These are phyloP conservation scores for Cyberlindnera meyerae DNA, from an alignment of 805 yeast species.

Conservation along the genomic window DNA sequence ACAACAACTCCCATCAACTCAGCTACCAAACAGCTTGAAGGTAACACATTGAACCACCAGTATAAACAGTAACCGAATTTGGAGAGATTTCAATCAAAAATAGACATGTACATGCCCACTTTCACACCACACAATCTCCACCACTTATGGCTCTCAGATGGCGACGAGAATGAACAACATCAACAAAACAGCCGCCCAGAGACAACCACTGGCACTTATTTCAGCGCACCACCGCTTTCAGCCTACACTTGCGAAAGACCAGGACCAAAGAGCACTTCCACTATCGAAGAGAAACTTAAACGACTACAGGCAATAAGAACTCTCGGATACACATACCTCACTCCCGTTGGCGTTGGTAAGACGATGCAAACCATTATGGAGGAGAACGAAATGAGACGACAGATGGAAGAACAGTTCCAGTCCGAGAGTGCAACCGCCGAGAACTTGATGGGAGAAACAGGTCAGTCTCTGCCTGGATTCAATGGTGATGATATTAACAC, in stretches of 20 bases:
- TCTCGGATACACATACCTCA: slow-evolving; percentile 44
- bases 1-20: too few relatives aligned
- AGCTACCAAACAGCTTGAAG: too few relatives aligned
- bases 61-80: too few relatives aligned
- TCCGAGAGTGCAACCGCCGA: slow-evolving; percentile 25
- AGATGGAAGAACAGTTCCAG: slow-evolving; percentile 25
- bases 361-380: slow-evolving; percentile 42
- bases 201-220: too few relatives aligned
- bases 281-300: slow-evolving; percentile 13
- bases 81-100: too few relatives aligned
- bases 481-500: too few relatives aligned
- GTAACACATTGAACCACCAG: too few relatives aligned
- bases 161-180: slow-evolving; percentile 10
- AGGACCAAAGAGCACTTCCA: slow-evolving; percentile 25
- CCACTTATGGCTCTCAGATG: slow-evolving; percentile 34
- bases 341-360: slow-evolving; percentile 56
- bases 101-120: slow-evolving; percentile 43
- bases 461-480: slow-evolving; percentile 5
- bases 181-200: slow-evolving; percentile 2
- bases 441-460: slow-evolving; percentile 29
- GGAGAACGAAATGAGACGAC: slow-evolving; percentile 25
- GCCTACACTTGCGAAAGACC: slow-evolving; percentile 47
- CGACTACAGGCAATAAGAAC: slow-evolving; percentile 32
- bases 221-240: slow-evolving; percentile 48
- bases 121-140: slow-evolving; percentile 42